These are phyloP conservation scores for Cryptococcus sp. DNA, from an alignment of 1,284 basidiomycete genomes.

Conservation along the genomic window DNA sequence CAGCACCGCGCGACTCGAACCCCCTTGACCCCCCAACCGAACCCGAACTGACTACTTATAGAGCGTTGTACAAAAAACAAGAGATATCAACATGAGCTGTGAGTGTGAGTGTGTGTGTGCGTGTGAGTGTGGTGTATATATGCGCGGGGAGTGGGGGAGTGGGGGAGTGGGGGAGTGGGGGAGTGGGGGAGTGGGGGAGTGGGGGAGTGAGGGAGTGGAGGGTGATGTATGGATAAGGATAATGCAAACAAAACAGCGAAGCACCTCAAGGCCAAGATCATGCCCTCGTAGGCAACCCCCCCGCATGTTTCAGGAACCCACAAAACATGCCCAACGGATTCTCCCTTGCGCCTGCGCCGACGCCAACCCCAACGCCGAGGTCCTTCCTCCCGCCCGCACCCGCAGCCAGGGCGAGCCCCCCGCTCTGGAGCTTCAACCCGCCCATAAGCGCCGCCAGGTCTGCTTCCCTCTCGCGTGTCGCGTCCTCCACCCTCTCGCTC, in stretches of 20 bases:
- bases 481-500: neutral
- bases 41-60: neutral
- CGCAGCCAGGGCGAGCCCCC: constrained; percentile 4
- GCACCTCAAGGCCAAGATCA: no score
- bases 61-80: neutral
- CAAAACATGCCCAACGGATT: constrained; percentile 31
- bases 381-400: neutral
- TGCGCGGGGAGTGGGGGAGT: no score
- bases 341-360: constrained; percentile 21
- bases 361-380: neutral
- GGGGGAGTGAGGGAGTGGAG: no score
- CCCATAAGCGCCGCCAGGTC: constrained; percentile 29
- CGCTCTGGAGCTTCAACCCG: constrained; percentile 31
- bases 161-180: no score
- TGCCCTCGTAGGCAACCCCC: neutral
- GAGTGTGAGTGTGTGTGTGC: no score
- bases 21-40: no score
- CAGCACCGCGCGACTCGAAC: no score
- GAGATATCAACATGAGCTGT: neutral
- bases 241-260: no score
- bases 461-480: constrained; percentile 10
- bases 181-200: no score
- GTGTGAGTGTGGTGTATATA: no score
- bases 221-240: no score
- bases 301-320: constrained; percentile 24